Base-by-base conservation (phyloP, 78 protist species). In the Cyanophora paradoxa region DNA sequence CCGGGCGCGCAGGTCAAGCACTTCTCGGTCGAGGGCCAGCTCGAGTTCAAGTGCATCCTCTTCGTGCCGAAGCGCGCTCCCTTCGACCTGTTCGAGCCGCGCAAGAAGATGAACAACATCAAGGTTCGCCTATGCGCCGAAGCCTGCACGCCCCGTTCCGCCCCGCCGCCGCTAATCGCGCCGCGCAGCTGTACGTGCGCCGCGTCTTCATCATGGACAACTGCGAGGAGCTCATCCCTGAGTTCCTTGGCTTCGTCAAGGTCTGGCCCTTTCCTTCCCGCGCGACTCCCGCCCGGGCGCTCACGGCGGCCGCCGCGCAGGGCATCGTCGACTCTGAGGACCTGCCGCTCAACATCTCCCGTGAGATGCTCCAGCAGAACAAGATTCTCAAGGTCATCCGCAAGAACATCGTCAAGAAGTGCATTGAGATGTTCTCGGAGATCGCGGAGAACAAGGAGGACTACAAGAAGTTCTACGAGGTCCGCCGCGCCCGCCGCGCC, bases 321-420 rank as follows among this genome's bases (percentile, higher is more conserved):
- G 99, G 99, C 28, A 86, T 98, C 72, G 99, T 98, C 64, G 99
- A 98, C 86, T 87, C 94, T 34, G 99, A 97, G 86, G 99, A 98
- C 74, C 88, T 98, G 20, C 99, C 99, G 52, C 88, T 98, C 68
- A 97, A 96, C 97, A 94, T 98, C 48, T 95, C 99, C 26, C 97
- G 99, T 70, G 99, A 98, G 91, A 93, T 82, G 67, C 95, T 98
- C 72, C 99, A 98, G 90, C 98, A 95, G 85, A 87, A 87, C 93
- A 91, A 91, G 91, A 92, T 95, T 80, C 90, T 98, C 71, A 95
- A 93, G 84, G 97, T 94, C 74, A 97, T 98, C 88, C 87, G 88
- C 75, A 94, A 94, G 95, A 95, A 96, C 84, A 24, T 98, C 48
- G 96, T 96, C 78, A 96, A 94, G 95, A 95, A 95, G 86, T 82